phyloP scores from a whole-genome alignment of 108 stramenopile genomes.

The Schizochytrium sp. region DNA sequence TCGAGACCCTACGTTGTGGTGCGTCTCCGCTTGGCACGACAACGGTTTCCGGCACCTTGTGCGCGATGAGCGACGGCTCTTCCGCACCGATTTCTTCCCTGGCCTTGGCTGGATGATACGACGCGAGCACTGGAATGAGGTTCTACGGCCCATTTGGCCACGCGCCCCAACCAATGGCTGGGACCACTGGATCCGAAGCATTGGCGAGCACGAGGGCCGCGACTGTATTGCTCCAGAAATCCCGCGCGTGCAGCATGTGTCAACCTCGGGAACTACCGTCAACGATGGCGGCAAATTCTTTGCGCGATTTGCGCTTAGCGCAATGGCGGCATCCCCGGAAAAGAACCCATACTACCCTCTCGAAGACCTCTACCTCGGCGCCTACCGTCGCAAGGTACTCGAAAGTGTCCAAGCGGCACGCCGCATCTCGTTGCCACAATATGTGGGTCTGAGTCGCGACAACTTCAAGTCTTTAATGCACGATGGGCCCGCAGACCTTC shows the following conservation, averaged over 20 bases:
- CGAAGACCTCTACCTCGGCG: not conserved
- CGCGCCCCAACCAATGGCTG: not conserved
- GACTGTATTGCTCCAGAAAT: not conserved
- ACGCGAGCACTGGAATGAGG: not conserved
- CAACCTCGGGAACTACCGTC: not conserved
- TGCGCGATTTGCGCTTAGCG: not conserved
- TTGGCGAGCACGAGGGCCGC: not conserved
- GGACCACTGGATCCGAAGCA: slow-evolving; percentile 14
- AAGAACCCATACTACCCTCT: not conserved
- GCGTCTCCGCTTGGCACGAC: slow-evolving; percentile 12
- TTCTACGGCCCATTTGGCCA: not conserved
- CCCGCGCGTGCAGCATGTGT: not conserved
- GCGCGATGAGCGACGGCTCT: not conserved
- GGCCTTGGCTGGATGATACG: slow-evolving; percentile 17
- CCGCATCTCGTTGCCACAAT: not conserved
- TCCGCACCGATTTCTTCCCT: not conserved
- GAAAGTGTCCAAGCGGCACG: not conserved
- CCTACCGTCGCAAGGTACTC: not conserved
- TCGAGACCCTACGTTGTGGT: not conserved
- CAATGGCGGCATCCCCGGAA: not conserved
- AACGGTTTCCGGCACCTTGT: not conserved
- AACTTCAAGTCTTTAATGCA: not conserved
- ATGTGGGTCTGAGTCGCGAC: not conserved
- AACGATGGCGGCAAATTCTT: not conserved
- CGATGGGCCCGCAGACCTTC: not conserved